Percentiles rank a stretch among this genome's conserved stretches.
Conservation (phyloP, 495 filamentous ascomycete species). For the Filosporella fistucella region DNA sequence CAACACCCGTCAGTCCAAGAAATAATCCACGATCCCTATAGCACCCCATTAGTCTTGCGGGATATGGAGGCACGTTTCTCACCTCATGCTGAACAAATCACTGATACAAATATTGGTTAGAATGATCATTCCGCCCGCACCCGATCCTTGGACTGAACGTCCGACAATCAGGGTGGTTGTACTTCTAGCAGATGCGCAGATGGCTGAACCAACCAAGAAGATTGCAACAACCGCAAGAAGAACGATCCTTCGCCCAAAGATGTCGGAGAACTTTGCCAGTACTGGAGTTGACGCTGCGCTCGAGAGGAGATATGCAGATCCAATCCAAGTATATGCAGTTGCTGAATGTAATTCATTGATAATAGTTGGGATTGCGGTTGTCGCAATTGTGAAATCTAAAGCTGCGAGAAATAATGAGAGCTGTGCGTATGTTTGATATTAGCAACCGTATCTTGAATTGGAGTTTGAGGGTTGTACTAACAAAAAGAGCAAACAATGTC, state of each 20-base stretch:
- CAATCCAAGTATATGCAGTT: constrained; percentile 61
- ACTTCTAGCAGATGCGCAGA: constrained; percentile 63
- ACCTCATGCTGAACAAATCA: constrained; percentile 48
- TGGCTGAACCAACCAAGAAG: constrained; percentile 67
- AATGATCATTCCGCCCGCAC: constrained; percentile 53
- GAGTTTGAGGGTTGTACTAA: not conserved
- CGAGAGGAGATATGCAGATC: constrained; percentile 66
- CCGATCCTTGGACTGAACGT: not conserved
- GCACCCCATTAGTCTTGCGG: not conserved
- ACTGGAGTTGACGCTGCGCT: constrained; percentile 73
- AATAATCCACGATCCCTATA: constrained; percentile 15
- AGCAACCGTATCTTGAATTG: not conserved
- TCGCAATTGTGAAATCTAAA: constrained; percentile 28
- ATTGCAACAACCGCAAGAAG: constrained; percentile 66
- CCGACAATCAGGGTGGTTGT: constrained; percentile 63
- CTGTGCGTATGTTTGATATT: not conserved
- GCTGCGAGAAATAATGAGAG: constrained; percentile 3
- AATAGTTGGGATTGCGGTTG: constrained; percentile 56
- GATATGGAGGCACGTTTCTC: not conserved
- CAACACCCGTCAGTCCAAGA: constrained; percentile 45
- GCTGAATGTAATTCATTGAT: constrained; percentile 45
- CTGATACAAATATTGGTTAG: constrained; percentile 72
- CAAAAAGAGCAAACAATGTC: constrained; percentile 14
- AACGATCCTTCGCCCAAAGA: constrained; percentile 75
- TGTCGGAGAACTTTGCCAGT: constrained; percentile 73